A percentile compares a stretch with the other conserved stretches of the same genome.
phyloP scores from a whole-genome alignment of 2,329 filamentous ascomycete genomes.

The Ceratocystiopsis sp. region DNA sequence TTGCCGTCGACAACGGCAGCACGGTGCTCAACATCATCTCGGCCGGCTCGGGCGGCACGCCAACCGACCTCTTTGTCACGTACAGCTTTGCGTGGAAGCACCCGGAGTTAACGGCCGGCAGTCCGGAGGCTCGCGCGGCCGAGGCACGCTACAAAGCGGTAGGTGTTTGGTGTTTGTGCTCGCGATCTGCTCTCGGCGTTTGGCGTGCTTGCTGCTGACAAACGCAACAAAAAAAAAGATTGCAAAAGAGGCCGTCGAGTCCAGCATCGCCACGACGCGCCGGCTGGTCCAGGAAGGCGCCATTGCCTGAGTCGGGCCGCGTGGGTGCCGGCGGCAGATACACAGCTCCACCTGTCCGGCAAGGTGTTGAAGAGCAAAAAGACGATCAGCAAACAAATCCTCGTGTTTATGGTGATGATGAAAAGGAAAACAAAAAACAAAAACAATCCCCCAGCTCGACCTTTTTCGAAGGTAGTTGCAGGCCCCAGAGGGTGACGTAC shows the following conservation, averaged over 20 bases:
- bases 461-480: too few relatives aligned
- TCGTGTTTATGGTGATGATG: too few relatives aligned
- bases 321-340: too few relatives aligned
- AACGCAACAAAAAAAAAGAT: slow-evolving; percentile 10
- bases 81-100: slow-evolving; percentile 18
- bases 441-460: too few relatives aligned
- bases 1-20: slow-evolving; percentile 15
- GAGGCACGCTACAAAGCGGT: slow-evolving; percentile 12
- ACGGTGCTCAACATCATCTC: slow-evolving; percentile 17
- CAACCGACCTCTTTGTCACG: slow-evolving; percentile 16
- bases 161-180: too few relatives aligned
- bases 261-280: slow-evolving; percentile 13
- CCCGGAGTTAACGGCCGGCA: slow-evolving; percentile 10
- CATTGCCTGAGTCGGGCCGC: not conserved
- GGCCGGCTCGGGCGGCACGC: slow-evolving; percentile 10
- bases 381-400: too few relatives aligned
- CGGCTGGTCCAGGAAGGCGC: slow-evolving; percentile 11
- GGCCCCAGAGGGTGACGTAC: too few relatives aligned
- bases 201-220: too few relatives aligned
- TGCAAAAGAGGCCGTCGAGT: slow-evolving; percentile 13
- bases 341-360: too few relatives aligned
- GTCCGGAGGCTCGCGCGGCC: slow-evolving; percentile 9
- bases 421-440: too few relatives aligned
- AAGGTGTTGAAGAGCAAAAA: too few relatives aligned
- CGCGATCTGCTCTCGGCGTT: too few relatives aligned